phyloP scores from a whole-genome alignment of 805 yeast species.

The Zygosaccharomyces pseudorouxii region DNA sequence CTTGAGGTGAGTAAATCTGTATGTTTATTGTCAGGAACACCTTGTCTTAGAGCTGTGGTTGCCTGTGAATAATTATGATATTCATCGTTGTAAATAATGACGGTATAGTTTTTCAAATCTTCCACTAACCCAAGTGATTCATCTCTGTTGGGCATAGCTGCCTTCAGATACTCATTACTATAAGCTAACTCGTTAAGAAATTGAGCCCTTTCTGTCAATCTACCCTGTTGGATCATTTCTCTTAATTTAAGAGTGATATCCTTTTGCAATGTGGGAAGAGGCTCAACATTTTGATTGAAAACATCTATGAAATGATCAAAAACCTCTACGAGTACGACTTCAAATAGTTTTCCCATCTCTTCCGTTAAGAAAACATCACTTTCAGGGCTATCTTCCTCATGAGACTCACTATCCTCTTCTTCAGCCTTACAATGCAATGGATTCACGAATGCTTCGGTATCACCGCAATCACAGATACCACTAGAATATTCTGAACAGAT shows the following conservation, averaged over 20 bases:
- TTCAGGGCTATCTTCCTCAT: constrained; percentile 5
- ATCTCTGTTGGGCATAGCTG: background rate
- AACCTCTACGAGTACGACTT: constrained; percentile 29
- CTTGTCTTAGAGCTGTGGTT: constrained; percentile 42
- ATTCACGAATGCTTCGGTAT: constrained; percentile 55
- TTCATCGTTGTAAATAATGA: constrained; percentile 77
- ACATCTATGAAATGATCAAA: constrained; percentile 42
- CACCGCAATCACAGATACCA: constrained; percentile 75
- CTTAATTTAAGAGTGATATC: constrained; percentile 30
- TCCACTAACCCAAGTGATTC: constrained; percentile 6
- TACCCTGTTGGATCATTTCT: constrained; percentile 26
- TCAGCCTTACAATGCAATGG: constrained; percentile 47
- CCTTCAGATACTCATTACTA: constrained; percentile 15
- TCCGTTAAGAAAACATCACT: constrained; percentile 12
- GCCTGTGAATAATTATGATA: constrained; percentile 59
- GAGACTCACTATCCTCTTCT: constrained; percentile 31
- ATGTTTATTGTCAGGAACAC: constrained; percentile 35
- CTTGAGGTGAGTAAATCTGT: constrained; percentile 37
- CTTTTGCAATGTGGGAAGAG: constrained; percentile 30
- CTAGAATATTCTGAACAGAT: constrained; percentile 44
- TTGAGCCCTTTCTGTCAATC: constrained; percentile 17
- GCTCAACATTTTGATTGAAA: constrained; percentile 35
- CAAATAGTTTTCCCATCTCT: constrained; percentile 20
- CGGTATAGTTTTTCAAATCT: constrained; percentile 38
- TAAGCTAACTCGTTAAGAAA: constrained; percentile 21